Base-by-base conservation (phyloP, 2,329 filamentous ascomycete species). In the Cladosporium halotolerans region DNA sequence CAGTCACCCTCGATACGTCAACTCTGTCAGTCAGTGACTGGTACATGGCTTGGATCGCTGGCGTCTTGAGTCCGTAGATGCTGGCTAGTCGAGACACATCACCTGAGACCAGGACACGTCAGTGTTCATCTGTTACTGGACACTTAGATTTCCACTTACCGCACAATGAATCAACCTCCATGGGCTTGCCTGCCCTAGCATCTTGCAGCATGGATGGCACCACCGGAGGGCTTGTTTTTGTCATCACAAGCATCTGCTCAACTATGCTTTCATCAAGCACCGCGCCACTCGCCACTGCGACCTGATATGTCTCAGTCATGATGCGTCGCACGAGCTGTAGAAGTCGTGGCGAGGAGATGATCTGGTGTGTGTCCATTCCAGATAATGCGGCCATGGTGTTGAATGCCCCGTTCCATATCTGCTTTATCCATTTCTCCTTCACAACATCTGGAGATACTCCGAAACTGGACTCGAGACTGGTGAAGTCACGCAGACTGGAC, bases 191-290 rank as follows among this genome's bases (percentile, higher is more conserved):
- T 14, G 40, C 55, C n/a, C 60, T 53, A 18, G 56, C 58, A 40
- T 63, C 62, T 43, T 63, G 60, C 28, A 63, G 53, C 48, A 58
- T 63, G 4, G 62, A 63, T 3, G 62, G 60, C 2, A 55, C 56
- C 33, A 63, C 48, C 1, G 60, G 45, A 9, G 55, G 43, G n/a
- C 53, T 57, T 2, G 31, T 50, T 8, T 45, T 52, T 1, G 62
- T 60, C 18, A 59, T 46, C 18, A 16, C 59, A 50, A 23, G 62
- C 42, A 13, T 53, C 55, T 40, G 51, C 45, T 10, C 41, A n/a
- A 14, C 57, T 55, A 28, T 61, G 40, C 9, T 56, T 0, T 45
- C 33, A 2, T 58, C 44, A 11, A 63, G 47, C 2, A 49, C 23
- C 10, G 60, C 52, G 5, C 57, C 58, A 18, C 55, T 53, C 6